phyloP scores from a whole-genome alignment of 2,329 filamentous ascomycete species.

The Fusarium euwallaceae region DNA sequence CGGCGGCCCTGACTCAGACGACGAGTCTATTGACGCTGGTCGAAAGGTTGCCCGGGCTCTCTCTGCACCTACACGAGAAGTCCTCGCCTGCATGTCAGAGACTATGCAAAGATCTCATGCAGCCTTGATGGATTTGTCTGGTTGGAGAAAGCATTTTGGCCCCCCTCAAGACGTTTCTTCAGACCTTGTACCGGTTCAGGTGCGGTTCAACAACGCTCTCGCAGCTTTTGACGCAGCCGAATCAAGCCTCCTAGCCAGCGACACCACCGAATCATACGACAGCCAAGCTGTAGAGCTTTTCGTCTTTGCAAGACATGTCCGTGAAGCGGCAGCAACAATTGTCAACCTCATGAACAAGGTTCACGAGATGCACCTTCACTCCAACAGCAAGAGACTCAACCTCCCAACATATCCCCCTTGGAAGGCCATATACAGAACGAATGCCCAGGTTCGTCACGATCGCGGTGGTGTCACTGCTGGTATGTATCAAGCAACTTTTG shows the following conservation, averaged over 20 bases:
- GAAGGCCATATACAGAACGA: slow-evolving; percentile 67
- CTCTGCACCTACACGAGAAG: slow-evolving; percentile 60
- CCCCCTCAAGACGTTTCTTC: slow-evolving; percentile 57
- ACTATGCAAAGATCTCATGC: slow-evolving; percentile 63
- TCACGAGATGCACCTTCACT: slow-evolving; percentile 59
- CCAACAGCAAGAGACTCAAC: slow-evolving; percentile 58
- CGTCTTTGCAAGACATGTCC: slow-evolving; percentile 67
- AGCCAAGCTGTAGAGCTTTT: slow-evolving; percentile 66
- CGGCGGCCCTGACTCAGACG: slow-evolving; percentile 11
- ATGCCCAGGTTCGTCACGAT: slow-evolving; percentile 70
- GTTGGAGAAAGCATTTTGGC: slow-evolving; percentile 62
- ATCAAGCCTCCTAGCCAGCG: slow-evolving; percentile 60
- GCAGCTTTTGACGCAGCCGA: slow-evolving; percentile 63
- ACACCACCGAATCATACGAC: slow-evolving; percentile 60
- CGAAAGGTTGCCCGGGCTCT: slow-evolving; percentile 50
- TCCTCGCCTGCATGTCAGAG: slow-evolving; percentile 62
- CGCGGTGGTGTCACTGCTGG: slow-evolving; percentile 69
- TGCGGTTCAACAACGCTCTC: slow-evolving; percentile 58
- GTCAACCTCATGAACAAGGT: slow-evolving; percentile 62
- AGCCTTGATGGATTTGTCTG: slow-evolving; percentile 66
- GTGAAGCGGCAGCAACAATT: slow-evolving; percentile 64
- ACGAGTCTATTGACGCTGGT: slow-evolving; percentile 30
- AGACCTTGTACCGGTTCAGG: slow-evolving; percentile 56
- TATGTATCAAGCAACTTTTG: slow-evolving; percentile 61
- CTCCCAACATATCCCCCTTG: slow-evolving; percentile 66